These are phyloP conservation scores for Gossypium rotundifolium DNA, from an alignment of 345 rosid genomes.

Conservation along the genomic window DNA sequence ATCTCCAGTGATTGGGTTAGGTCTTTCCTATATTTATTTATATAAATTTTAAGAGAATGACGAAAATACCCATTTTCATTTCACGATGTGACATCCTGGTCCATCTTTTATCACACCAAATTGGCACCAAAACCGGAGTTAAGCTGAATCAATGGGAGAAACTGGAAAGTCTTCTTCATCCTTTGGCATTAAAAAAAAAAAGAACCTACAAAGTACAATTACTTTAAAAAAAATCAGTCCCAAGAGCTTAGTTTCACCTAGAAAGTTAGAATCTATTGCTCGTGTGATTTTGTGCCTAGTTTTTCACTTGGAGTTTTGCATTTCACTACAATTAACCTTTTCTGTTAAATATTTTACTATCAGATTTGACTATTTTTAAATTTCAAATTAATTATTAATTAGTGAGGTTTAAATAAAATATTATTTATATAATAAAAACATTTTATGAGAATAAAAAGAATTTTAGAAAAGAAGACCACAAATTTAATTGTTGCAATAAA, in stretches of 20 bases:
- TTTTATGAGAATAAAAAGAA: too few species aligned
- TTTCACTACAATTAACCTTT: background rate
- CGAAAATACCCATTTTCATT: background rate
- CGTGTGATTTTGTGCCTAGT: background rate
- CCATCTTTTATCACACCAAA: background rate
- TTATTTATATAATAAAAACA: too few species aligned
- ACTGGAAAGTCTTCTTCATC: background rate
- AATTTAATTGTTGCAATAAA: too few species aligned
- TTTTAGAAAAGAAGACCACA: too few species aligned
- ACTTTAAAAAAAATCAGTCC: background rate
- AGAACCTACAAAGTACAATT: background rate
- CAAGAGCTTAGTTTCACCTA: background rate
- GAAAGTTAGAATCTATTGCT: background rate
- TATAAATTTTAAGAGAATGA: background rate
- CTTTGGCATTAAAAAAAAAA: background rate
- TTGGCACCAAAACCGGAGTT: background rate
- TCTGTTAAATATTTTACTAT: too few species aligned
- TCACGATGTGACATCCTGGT: slow-evolving; percentile 1
- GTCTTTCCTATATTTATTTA: background rate
- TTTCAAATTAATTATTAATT: too few species aligned
- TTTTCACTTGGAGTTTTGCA: background rate
- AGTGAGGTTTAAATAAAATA: too few species aligned
- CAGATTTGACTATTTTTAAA: background rate
- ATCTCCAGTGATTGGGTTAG: background rate
- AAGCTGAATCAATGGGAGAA: background rate